Conservation (phyloP, 2,329 filamentous ascomycete species). For the Monilinia fructigena region DNA sequence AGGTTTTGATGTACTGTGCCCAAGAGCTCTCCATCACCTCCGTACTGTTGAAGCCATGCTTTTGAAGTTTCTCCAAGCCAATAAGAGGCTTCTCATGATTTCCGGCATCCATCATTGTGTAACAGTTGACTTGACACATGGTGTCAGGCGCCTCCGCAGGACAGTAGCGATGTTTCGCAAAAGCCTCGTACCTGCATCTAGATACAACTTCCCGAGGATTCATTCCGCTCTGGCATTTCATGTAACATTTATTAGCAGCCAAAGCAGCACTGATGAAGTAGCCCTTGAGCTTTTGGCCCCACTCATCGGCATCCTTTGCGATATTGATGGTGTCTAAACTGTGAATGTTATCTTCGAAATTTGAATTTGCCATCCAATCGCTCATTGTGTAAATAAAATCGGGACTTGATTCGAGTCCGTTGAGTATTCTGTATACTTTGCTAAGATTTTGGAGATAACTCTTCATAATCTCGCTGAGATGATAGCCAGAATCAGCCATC, state of each 20-base stretch:
- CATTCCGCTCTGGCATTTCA: slow-evolving; percentile 11
- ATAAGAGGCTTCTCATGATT: slow-evolving; percentile 14
- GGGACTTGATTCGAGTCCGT: background rate
- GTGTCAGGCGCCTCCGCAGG: slow-evolving; percentile 7
- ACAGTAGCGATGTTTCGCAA: background rate
- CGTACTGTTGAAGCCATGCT: background rate
- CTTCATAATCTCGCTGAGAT: slow-evolving; percentile 1
- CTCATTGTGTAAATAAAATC: background rate
- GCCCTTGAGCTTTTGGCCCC: background rate
- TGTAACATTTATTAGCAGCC: slow-evolving; percentile 21
- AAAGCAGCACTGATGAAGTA: slow-evolving; percentile 12
- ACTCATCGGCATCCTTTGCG: background rate
- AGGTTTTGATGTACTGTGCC: background rate
- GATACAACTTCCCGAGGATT: background rate
- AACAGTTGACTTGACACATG: slow-evolving; percentile 18
- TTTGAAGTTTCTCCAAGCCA: background rate
- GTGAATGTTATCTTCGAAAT: slow-evolving; percentile 2
- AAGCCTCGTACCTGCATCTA: background rate
- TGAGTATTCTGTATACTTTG: background rate
- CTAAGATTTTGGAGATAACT: background rate
- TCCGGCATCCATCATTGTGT: slow-evolving; percentile 11
- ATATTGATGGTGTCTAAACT: background rate
- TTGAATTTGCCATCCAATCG: slow-evolving; percentile 6
- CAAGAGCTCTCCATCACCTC: slow-evolving; percentile 2
- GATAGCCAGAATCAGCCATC: background rate